Evolutionary conservation across 495 filamentous ascomycete genomes (phyloP), one percentile per base, ranked within the genome.

Genomic region (Delitschia confertaspora): DNA sequence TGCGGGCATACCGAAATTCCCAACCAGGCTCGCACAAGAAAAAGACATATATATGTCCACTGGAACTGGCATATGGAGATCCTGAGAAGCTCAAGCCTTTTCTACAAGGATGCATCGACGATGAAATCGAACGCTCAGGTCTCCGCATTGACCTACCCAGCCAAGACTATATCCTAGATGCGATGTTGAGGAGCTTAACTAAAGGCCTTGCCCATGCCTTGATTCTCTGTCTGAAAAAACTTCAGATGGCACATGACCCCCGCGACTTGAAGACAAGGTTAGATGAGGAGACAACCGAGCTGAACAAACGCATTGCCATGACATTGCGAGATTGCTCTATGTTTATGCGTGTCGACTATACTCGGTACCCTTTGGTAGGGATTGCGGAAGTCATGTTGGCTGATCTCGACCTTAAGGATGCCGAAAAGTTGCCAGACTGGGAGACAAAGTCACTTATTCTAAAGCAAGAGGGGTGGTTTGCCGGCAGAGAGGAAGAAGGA

Each of bases 321-420:
- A 93, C 88, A 17, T 52, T 95, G 37, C 66, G 89, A 35, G 89
- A 98, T 63, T 88, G 88, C 60, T 87, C 84, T 0, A 70, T 91
- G 45, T 95, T 83, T 59, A 59, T 93, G 34, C 77, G 74, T 65
- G 71, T 85, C 52, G 11, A 18, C 13, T 19, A 24, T 22, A 64
- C 65, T 38, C 17, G 13, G 0, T 35, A 62, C 56, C 64, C 56
- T 19, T 57, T 55, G 34, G 13, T 7, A n/a, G 30, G 2, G 2
- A 14, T 20, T n/a, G 20, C 6, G 1, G 80, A 88, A 56, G 80
- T 84, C 26, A 76, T 81, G 36, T 65, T 98, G 2, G 88, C 80
- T 0, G 91, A 98, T 61, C 66, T 95, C 31, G 91, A 98, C 60
- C 69, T 85, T 53, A 98, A 98, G 66, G 79, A 76, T n/a, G 65